Percentiles rank a stretch among this genome's conserved stretches.
phyloP scores from a whole-genome alignment of 1,139 yeast genomes.

The Nakaseomyces uthaithaninus region DNA sequence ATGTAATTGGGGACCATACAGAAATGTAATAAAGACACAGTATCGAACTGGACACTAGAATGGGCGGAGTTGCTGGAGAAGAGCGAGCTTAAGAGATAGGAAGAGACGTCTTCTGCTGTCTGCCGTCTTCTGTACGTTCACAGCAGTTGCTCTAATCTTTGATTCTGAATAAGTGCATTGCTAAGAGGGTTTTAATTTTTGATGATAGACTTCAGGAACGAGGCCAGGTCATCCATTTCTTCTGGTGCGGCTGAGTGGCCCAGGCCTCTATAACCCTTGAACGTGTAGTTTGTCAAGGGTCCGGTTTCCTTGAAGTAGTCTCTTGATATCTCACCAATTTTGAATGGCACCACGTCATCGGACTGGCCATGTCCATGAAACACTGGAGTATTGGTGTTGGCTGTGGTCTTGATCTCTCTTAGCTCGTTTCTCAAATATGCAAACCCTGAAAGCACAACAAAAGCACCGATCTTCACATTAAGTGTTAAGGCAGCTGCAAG shows the following conservation, averaged over 20 bases:
- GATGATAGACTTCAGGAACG: slow-evolving; percentile 39
- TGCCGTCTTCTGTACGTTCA: no score
- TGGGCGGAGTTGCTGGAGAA: no score
- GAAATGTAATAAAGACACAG: no score
- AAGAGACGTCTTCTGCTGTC: no score
- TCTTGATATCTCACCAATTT: slow-evolving; percentile 42
- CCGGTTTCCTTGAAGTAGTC: slow-evolving; percentile 37
- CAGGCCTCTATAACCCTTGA: slow-evolving; percentile 55
- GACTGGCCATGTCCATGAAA: slow-evolving; percentile 83
- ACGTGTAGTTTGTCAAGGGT: slow-evolving; percentile 39
- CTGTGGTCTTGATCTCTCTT: slow-evolving; percentile 28
- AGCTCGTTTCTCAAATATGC: slow-evolving; percentile 46
- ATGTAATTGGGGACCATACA: no score
- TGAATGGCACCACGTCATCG: slow-evolving; percentile 57
- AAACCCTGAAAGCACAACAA: slow-evolving; percentile 73
- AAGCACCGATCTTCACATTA: slow-evolving; percentile 67
- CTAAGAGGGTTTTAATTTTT: slow-evolving; percentile 15
- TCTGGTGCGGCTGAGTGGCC: slow-evolving; percentile 60
- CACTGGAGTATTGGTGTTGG: slow-evolving; percentile 60
- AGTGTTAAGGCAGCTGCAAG: slow-evolving; percentile 45
- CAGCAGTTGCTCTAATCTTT: no score
- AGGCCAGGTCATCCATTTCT: slow-evolving; percentile 53
- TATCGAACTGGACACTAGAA: no score
- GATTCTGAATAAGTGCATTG: no score
- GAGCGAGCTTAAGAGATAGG: no score